Evolutionary conservation across 306 rosid genomes (phyloP).

Genomic region (Glycine soja): DNA sequence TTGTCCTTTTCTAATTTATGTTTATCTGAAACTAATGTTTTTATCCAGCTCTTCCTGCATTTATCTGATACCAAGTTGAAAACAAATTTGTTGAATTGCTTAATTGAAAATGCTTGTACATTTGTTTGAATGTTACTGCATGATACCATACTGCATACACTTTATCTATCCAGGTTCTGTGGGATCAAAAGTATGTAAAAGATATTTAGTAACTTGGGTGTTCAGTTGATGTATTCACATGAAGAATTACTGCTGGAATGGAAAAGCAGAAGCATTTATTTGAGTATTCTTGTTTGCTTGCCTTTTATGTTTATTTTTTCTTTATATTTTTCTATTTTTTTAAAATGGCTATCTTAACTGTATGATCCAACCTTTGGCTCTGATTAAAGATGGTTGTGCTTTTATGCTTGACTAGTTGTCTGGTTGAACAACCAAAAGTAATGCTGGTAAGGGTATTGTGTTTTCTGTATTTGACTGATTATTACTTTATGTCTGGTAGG

Average conservation of each 20-base stretch:
- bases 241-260: background rate
- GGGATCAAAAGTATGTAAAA: slow-evolving; percentile 3
- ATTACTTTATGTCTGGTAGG: background rate
- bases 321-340: background rate
- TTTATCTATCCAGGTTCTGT: background rate
- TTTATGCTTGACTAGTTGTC: slow-evolving; percentile 8
- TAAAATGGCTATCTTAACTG: background rate
- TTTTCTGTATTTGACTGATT: background rate
- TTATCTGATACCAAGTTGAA: background rate
- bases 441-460: slow-evolving; percentile 29
- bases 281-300: background rate
- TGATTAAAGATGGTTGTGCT: background rate
- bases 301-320: background rate
- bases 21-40: background rate
- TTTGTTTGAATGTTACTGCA: slow-evolving; percentile 7
- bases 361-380: background rate
- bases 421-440: slow-evolving; percentile 16
- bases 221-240: background rate
- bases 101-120: background rate
- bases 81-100: background rate
- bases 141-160: background rate
- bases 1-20: slow-evolving; percentile 27
- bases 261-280: background rate
- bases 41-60: background rate
- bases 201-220: background rate